These are phyloP conservation scores for Microsporum canis DNA, from an alignment of 2,329 filamentous ascomycete genomes.

Conservation along the genomic window DNA sequence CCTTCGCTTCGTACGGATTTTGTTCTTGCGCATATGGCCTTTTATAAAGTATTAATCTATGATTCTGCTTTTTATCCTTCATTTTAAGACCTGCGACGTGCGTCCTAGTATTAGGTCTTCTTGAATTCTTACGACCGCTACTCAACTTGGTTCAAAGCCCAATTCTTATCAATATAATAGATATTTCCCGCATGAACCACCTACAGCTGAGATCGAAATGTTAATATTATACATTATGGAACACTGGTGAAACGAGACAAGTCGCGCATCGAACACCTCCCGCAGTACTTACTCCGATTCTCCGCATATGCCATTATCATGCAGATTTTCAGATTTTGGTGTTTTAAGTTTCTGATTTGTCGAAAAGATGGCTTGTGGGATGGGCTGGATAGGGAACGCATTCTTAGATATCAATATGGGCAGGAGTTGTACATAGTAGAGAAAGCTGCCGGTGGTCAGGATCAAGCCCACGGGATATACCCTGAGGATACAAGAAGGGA, in stretches of 20 bases:
- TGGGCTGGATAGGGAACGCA: neutral
- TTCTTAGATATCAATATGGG: neutral
- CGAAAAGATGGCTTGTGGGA: neutral
- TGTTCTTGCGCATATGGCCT: neutral
- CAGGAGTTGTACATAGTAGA: neutral
- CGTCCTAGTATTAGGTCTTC: too few species aligned
- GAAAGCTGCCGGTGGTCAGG: neutral
- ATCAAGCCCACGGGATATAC: conserved; percentile 3
- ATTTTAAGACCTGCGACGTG: neutral
- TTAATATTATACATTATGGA: neutral
- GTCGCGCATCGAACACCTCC: neutral
- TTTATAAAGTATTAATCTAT: neutral
- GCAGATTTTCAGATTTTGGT: neutral
- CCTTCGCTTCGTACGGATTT: neutral
- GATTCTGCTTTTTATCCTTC: neutral
- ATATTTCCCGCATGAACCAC: neutral
- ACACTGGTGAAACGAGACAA: neutral
- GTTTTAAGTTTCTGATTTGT: neutral
- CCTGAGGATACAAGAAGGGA: neutral
- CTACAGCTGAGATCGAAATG: neutral
- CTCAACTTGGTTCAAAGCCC: too few species aligned
- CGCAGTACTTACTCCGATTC: neutral
- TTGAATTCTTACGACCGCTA: too few species aligned
- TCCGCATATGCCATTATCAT: neutral
- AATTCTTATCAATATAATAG: too few species aligned